Percentiles rank a stretch among this genome's conserved stretches.
Conservation (phyloP, 164 flowering plant genomes). For the Vitis riparia region DNA sequence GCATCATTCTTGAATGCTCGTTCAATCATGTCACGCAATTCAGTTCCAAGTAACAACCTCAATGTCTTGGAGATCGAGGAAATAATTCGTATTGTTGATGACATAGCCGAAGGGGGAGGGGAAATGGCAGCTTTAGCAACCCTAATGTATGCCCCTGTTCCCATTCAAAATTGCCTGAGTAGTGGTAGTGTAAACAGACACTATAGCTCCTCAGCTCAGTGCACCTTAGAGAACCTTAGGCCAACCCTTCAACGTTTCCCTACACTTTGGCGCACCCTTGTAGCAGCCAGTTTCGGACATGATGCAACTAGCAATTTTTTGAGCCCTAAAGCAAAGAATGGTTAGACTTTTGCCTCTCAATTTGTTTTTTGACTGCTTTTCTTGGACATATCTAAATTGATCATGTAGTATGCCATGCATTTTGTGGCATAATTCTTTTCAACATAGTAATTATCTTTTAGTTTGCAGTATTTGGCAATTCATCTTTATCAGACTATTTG, state of each 20-base stretch:
- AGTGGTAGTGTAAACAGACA: constrained; percentile 85
- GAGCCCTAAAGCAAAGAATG: constrained; percentile 45
- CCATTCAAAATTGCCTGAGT: constrained; percentile 77
- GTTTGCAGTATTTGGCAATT: constrained; percentile 45
- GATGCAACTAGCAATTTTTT: constrained; percentile 47
- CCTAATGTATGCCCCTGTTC: constrained; percentile 81
- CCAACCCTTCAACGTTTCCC: constrained; percentile 82
- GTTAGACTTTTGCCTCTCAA: constrained; percentile 29
- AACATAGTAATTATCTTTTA: constrained; percentile 3
- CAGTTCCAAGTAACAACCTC: constrained; percentile 41
- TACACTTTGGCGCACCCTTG: constrained; percentile 81
- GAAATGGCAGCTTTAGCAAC: constrained; percentile 98
- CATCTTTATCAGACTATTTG: constrained; percentile 71
- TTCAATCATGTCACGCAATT: constrained; percentile 51
- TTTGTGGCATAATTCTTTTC: neutral
- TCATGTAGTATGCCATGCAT: neutral
- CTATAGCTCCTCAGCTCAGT: constrained; percentile 73
- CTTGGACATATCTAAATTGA: neutral
- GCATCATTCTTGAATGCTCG: constrained; percentile 93
- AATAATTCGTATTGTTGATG: constrained; percentile 79
- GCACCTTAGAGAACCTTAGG: constrained; percentile 90
- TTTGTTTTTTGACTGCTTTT: neutral
- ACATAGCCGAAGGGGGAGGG: constrained; percentile 97
- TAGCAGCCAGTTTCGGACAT: constrained; percentile 81
- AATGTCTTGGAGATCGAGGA: constrained; percentile 63